phyloP scores from a whole-genome alignment of 495 filamentous ascomycete genomes.

The Penicillium crystallinum region DNA sequence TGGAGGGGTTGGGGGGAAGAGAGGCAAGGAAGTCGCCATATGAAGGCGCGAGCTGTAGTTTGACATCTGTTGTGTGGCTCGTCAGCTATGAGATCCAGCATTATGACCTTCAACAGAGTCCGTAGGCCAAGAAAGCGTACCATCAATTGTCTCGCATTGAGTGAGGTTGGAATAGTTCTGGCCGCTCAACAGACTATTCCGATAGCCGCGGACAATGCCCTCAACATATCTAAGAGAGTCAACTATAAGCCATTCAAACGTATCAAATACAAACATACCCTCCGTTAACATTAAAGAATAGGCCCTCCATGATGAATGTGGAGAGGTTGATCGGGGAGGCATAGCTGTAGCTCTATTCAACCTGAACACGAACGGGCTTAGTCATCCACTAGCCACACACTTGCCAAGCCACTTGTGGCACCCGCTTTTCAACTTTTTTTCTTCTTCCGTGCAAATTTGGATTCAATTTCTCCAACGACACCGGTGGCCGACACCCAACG shows the following conservation, averaged over 20 bases:
- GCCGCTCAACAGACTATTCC: conserved; percentile 84
- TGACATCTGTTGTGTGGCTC: conserved; percentile 63
- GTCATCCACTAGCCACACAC: conserved; percentile 24
- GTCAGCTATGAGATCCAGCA: conserved; percentile 7
- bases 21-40: conserved; percentile 96
- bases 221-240: conserved; percentile 72
- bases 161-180: conserved; percentile 93
- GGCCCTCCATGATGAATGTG: conserved; percentile 71
- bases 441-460: conserved; percentile 31
- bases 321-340: conserved; percentile 15
- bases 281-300: conserved; percentile 93
- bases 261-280: conserved; percentile 51
- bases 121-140: conserved; percentile 41
- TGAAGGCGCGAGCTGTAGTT: conserved; percentile 90
- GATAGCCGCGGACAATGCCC: conserved; percentile 93
- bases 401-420: conserved; percentile 17
- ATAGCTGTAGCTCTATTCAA: conserved; percentile 18
- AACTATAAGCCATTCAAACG: conserved; percentile 13
- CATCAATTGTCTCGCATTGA: conserved; percentile 98
- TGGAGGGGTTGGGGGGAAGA: conserved; percentile 94
- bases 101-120: background rate
- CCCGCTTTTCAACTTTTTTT: conserved; percentile 27
- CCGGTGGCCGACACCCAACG: conserved; percentile 21
- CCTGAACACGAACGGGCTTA: conserved; percentile 15
- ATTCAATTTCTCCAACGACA: conserved; percentile 25